Evolutionary conservation across 169 alveolate genomes (phyloP).

Genomic region (Plasmodium falciparum): DNA sequence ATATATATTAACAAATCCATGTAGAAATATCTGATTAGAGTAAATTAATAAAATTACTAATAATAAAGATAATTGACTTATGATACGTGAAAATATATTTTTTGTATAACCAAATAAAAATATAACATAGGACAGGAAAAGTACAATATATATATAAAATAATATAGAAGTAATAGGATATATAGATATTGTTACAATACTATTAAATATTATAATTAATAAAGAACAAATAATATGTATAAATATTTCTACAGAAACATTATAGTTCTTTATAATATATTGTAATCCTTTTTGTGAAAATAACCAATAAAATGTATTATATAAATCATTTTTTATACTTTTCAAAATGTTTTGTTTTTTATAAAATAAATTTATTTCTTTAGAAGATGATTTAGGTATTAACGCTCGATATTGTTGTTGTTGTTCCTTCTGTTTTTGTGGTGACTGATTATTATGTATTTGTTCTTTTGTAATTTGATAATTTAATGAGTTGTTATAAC

Average conservation of each 20-base stretch:
- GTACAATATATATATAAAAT: neutral
- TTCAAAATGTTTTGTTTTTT: neutral
- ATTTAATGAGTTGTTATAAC: too few species aligned
- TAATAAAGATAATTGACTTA: slow-evolving; percentile 27
- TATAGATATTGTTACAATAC: neutral
- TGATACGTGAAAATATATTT: slow-evolving; percentile 9
- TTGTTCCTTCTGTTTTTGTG: neutral
- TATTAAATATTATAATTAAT: neutral
- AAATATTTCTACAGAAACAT: slow-evolving; percentile 13
- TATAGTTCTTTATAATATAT: slow-evolving; percentile 27
- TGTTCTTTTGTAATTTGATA: too few species aligned
- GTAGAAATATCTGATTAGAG: slow-evolving; percentile 16
- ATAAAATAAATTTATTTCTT: slow-evolving; percentile 1
- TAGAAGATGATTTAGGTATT: neutral
- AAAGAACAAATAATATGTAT: slow-evolving; percentile 12
- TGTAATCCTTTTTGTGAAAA: slow-evolving; percentile 28
- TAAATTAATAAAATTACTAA: slow-evolving; percentile 4
- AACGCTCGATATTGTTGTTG: neutral
- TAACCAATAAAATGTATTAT: slow-evolving; percentile 20
- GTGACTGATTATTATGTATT: neutral
- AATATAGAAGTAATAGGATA: neutral
- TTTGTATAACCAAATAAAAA: slow-evolving; percentile 28
- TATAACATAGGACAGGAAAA: neutral
- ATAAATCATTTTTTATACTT: slow-evolving; percentile 29
- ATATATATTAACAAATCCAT: slow-evolving; percentile 31